Conservation (phyloP, 2,329 filamentous ascomycete species). For the Huntiella bhutanensis region DNA sequence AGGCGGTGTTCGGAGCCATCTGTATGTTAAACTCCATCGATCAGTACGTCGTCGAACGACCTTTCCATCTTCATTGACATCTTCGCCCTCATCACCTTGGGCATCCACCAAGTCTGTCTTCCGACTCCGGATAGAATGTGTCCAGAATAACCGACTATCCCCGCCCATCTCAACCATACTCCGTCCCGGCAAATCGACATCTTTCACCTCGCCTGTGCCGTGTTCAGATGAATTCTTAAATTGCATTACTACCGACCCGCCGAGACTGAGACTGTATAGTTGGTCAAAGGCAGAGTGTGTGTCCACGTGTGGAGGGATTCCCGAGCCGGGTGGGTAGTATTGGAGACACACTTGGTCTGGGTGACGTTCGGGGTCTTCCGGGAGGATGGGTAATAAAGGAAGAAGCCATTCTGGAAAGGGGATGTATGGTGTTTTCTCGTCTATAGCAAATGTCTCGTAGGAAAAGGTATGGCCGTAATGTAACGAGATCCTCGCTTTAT, state of each 20-base stretch:
- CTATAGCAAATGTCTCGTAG: slow-evolving; percentile 38
- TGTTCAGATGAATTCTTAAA: slow-evolving; percentile 19
- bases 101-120: slow-evolving; percentile 33
- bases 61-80: too few species aligned
- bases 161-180: slow-evolving; percentile 33
- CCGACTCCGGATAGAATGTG: slow-evolving; percentile 33
- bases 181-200: slow-evolving; percentile 28
- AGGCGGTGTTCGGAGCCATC: slow-evolving; percentile 28
- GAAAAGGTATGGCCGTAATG: slow-evolving; percentile 39
- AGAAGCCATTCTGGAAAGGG: slow-evolving; percentile 32
- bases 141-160: slow-evolving; percentile 33
- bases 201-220: slow-evolving; percentile 15
- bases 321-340: slow-evolving; percentile 38
- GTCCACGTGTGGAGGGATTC: slow-evolving; percentile 43
- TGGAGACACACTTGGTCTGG: slow-evolving; percentile 42
- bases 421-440: slow-evolving; percentile 28
- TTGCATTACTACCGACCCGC: slow-evolving; percentile 25
- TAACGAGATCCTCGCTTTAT: slow-evolving; percentile 23
- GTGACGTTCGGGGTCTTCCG: slow-evolving; percentile 20
- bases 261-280: slow-evolving; percentile 26
- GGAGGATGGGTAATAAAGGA: slow-evolving; percentile 24
- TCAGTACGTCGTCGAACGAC: slow-evolving; percentile 19
- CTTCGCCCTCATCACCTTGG: slow-evolving; percentile 16
- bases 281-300: slow-evolving; percentile 30
- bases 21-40: slow-evolving; percentile 36